A percentile compares a stretch with the other conserved stretches of the same genome.
Evolutionary conservation across 2,329 filamentous ascomycete species (phyloP).

Genomic region (Fusarium denticulatum): DNA sequence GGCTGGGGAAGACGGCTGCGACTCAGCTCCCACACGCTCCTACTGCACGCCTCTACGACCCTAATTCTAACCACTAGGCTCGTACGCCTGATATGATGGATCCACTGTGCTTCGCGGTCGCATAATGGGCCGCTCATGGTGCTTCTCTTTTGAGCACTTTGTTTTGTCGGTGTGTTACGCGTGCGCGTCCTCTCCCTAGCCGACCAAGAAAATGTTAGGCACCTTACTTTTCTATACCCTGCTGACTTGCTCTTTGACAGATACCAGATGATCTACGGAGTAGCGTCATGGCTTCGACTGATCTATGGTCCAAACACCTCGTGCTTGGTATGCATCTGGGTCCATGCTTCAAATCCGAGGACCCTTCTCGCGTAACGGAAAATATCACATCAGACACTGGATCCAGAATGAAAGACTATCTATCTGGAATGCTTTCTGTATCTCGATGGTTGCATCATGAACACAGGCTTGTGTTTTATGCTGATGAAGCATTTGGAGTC

Average conservation of each 20-base stretch:
- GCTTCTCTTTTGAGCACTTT: conserved; percentile 40
- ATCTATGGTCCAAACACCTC: conserved; percentile 32
- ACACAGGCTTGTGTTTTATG: neutral
- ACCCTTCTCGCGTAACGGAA: conserved; percentile 26
- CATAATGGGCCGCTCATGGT: conserved; percentile 47
- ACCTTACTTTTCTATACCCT: conserved; percentile 28
- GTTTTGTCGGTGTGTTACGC: conserved; percentile 51
- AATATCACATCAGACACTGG: conserved; percentile 20
- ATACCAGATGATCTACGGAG: conserved; percentile 35
- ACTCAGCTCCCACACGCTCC: conserved; percentile 37
- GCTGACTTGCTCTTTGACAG: conserved; percentile 36
- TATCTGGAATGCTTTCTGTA: neutral
- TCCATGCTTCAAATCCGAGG: conserved; percentile 35
- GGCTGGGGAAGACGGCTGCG: conserved; percentile 37
- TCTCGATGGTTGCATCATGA: neutral
- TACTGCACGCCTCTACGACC: conserved; percentile 31
- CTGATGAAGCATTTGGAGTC: neutral
- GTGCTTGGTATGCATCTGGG: conserved; percentile 38
- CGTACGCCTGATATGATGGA: conserved; percentile 41
- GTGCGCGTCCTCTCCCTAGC: conserved; percentile 43
- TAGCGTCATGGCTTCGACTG: conserved; percentile 35
- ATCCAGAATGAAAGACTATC: neutral
- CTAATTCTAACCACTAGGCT: conserved; percentile 40
- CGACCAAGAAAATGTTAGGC: conserved; percentile 26
- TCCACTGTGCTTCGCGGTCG: conserved; percentile 51